A percentile compares a stretch with the other conserved stretches of the same genome.
These are phyloP conservation scores for Penicillium sp. DNA, from an alignment of 2,329 filamentous ascomycete genomes.

Conservation along the genomic window DNA sequence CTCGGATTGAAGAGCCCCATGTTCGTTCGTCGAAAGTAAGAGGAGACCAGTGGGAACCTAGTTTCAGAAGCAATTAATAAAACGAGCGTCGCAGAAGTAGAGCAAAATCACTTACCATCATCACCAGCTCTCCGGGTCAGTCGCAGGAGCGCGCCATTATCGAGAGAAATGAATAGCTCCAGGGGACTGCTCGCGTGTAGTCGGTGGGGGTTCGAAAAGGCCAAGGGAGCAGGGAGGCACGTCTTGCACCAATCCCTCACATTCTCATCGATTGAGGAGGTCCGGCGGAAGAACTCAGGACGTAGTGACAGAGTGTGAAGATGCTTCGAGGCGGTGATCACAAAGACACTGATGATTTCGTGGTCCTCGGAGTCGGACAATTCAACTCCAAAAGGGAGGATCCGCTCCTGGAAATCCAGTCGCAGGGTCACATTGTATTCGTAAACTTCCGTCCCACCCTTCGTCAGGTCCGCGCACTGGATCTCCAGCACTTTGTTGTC, in stretches of 20 bases:
- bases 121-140: slow-evolving; percentile 54
- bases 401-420: slow-evolving; percentile 64
- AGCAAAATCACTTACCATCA: slow-evolving; percentile 35
- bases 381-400: slow-evolving; percentile 69
- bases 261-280: slow-evolving; percentile 60
- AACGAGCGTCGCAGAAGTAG: slow-evolving; percentile 4
- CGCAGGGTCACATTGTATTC: slow-evolving; percentile 69
- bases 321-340: slow-evolving; percentile 67
- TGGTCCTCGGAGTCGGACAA: slow-evolving; percentile 71
- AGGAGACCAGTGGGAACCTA: slow-evolving; percentile 39
- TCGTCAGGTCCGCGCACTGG: slow-evolving; percentile 71
- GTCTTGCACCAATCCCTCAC: slow-evolving; percentile 69
- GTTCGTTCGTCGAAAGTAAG: slow-evolving; percentile 42
- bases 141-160: slow-evolving; percentile 48
- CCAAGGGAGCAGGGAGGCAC: slow-evolving; percentile 62
- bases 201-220: slow-evolving; percentile 70
- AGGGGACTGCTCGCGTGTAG: slow-evolving; percentile 65
- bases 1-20: slow-evolving; percentile 43
- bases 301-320: slow-evolving; percentile 77
- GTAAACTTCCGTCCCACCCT: slow-evolving; percentile 49
- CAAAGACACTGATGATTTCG: slow-evolving; percentile 69
- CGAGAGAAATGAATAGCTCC: slow-evolving; percentile 64
- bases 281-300: slow-evolving; percentile 69
- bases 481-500: slow-evolving; percentile 72
- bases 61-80: slow-evolving; percentile 11